A percentile compares a stretch with the other conserved stretches of the same genome.
Conservation (phyloP, 2,329 filamentous ascomycete genomes). For the Alternaria consortialis region DNA sequence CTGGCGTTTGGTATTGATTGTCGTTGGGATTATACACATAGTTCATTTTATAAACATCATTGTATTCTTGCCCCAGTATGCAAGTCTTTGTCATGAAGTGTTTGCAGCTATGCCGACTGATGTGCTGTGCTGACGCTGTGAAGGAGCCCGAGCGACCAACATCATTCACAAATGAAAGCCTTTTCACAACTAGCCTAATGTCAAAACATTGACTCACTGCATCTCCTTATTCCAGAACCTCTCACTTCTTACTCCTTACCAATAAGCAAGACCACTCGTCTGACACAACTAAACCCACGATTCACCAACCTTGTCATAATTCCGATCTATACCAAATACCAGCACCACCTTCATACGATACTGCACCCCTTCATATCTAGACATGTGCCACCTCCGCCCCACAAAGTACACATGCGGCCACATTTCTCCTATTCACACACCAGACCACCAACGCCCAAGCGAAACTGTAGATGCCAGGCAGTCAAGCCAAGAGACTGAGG, state of each 20-base stretch:
- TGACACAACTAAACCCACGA: neutral
- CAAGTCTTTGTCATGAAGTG: neutral
- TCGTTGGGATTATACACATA: neutral
- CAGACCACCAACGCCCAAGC: slow-evolving; percentile 2
- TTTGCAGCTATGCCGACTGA: neutral
- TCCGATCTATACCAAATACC: neutral
- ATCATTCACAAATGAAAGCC: neutral
- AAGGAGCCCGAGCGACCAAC: slow-evolving; percentile 1
- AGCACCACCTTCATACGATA: neutral
- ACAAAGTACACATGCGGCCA: slow-evolving; percentile 21
- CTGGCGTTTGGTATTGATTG: slow-evolving; percentile 3
- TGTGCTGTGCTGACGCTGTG: neutral
- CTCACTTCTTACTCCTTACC: neutral
- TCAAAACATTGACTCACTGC: neutral
- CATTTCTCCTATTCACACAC: slow-evolving; percentile 12
- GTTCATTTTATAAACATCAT: slow-evolving; percentile 2
- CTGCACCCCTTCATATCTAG: neutral
- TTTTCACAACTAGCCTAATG: neutral
- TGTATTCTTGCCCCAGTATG: neutral
- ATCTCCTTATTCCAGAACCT: neutral
- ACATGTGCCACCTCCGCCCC: slow-evolving; percentile 15
- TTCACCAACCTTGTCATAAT: neutral
- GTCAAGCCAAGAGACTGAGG: slow-evolving; percentile 4
- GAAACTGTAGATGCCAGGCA: neutral
- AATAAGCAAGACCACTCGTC: neutral